Percentiles rank a stretch among this genome's conserved stretches.
Conservation (phyloP, 192 early-diverging fungal species). For the Paraglomus brasilianum region DNA sequence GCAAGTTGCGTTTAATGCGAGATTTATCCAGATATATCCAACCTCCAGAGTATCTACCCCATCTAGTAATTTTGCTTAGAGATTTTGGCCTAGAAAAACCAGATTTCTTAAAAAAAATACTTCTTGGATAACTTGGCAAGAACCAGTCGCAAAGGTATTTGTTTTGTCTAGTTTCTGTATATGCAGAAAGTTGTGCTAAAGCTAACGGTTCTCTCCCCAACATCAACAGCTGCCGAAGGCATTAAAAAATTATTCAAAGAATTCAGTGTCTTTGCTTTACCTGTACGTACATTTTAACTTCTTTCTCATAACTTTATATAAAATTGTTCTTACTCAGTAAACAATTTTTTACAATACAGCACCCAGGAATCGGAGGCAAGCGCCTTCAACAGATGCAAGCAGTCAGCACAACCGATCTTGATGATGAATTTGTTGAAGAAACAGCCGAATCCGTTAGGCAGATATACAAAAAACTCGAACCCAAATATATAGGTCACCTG, state of each 20-base stretch:
- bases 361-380: neutral
- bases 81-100: constrained; percentile 14
- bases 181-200: too few species aligned
- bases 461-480: neutral
- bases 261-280: constrained; percentile 1
- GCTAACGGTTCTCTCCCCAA: too few species aligned
- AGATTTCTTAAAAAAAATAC: constrained; percentile 12
- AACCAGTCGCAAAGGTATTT: constrained; percentile 7
- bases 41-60: constrained; percentile 15
- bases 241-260: constrained; percentile 13
- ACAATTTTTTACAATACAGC: neutral
- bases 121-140: constrained; percentile 4
- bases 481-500: neutral
- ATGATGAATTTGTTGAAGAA: neutral
- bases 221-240: constrained; percentile 1
- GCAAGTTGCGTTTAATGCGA: constrained; percentile 18
- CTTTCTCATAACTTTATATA: too few species aligned
- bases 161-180: too few species aligned
- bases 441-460: neutral
- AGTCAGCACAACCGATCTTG: neutral
- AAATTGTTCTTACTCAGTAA: neutral
- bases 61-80: constrained; percentile 17
- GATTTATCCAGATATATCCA: constrained; percentile 24
- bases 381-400: constrained; percentile 12
- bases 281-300: neutral